Conservation (phyloP, 108 stramenopile genomes). For the Mediolabrus comicus region DNA sequence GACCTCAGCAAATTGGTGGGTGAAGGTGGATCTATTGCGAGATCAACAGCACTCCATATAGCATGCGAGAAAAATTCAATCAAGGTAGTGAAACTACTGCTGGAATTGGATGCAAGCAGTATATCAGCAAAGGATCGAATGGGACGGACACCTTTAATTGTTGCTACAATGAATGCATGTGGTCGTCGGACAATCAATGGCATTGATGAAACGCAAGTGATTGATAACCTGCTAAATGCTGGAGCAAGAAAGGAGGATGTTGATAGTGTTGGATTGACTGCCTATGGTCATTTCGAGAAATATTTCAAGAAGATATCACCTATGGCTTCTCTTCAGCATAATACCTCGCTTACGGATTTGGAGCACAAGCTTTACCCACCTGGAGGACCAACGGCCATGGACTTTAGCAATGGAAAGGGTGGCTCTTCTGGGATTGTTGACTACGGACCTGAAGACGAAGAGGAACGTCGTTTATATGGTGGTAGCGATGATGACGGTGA, state of each 20-base stretch:
- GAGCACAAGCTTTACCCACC: background rate
- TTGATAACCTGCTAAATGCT: background rate
- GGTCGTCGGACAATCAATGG: slow-evolving; percentile 1
- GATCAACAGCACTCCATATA: background rate
- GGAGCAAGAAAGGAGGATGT: background rate
- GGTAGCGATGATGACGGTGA: slow-evolving; percentile 7
- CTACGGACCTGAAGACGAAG: slow-evolving; percentile 2
- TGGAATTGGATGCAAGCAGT: background rate
- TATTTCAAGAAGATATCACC: background rate
- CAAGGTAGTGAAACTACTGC: background rate
- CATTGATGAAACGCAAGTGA: background rate
- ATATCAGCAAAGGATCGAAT: background rate
- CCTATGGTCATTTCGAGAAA: slow-evolving; percentile 1
- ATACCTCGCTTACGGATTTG: background rate
- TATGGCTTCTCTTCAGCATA: background rate
- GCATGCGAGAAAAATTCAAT: slow-evolving; percentile 1
- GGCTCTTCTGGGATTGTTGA: background rate
- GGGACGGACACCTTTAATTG: background rate
- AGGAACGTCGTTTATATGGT: background rate
- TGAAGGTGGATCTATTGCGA: slow-evolving; percentile 2
- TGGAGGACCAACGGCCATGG: background rate
- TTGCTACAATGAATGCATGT: background rate
- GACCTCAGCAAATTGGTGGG: background rate
- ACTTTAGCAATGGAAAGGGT: background rate
- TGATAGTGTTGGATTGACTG: slow-evolving; percentile 2